Conservation (phyloP, 768 basidiomycete species). For the Collybiopsis confluens region DNA sequence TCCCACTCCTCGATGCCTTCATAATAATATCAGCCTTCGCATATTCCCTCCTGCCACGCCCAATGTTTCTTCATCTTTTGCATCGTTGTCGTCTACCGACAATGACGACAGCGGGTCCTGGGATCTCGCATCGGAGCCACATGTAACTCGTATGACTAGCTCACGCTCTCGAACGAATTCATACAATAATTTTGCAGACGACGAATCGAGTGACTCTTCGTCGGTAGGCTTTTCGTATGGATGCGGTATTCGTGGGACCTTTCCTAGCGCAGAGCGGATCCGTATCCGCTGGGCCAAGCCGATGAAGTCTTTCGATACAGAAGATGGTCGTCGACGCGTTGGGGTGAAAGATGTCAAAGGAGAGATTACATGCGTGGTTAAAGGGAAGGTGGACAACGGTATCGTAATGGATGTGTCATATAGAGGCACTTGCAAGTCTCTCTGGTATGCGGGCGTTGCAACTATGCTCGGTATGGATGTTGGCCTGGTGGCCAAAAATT, state of each 20-base stretch:
- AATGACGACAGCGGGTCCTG: slow-evolving; percentile 60
- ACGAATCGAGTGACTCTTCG: slow-evolving; percentile 75
- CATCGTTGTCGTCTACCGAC: slow-evolving; percentile 73
- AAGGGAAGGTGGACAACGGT: slow-evolving; percentile 50
- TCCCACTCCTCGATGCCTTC: slow-evolving; percentile 73
- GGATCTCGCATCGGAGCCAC: slow-evolving; percentile 76
- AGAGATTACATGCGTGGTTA: slow-evolving; percentile 59
- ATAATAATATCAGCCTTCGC: slow-evolving; percentile 68
- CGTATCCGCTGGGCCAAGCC: slow-evolving; percentile 78
- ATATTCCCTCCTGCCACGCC: slow-evolving; percentile 61
- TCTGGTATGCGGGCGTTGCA: slow-evolving; percentile 83
- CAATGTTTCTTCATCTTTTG: slow-evolving; percentile 48
- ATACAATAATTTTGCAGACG: slow-evolving; percentile 66
- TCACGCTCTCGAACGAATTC: slow-evolving; percentile 52
- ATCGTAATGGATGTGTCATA: slow-evolving; percentile 65
- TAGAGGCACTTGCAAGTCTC: slow-evolving; percentile 66
- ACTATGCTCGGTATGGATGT: slow-evolving; percentile 78
- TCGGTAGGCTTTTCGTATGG: slow-evolving; percentile 53
- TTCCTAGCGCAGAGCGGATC: slow-evolving; percentile 72
- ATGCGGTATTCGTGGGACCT: slow-evolving; percentile 70
- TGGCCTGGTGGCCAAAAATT: slow-evolving; percentile 61
- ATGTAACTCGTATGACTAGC: slow-evolving; percentile 54
- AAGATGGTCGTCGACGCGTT: slow-evolving; percentile 59
- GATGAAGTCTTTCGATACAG: slow-evolving; percentile 38
- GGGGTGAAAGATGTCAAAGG: slow-evolving; percentile 67